These are phyloP conservation scores for Whalleya microplaca DNA, from an alignment of 2,329 filamentous ascomycete genomes.

Conservation along the genomic window DNA sequence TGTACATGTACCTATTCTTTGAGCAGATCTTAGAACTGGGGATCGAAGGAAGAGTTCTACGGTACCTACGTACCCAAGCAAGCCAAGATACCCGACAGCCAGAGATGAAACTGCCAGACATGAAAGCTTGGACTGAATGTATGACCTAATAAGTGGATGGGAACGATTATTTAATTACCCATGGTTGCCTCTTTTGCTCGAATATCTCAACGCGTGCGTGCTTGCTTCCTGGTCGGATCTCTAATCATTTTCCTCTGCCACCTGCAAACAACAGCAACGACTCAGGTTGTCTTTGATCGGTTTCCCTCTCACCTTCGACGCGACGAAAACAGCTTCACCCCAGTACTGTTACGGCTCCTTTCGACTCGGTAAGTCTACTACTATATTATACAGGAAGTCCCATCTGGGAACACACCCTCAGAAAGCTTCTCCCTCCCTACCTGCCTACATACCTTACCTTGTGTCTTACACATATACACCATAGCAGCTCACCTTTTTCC, in stretches of 20 bases:
- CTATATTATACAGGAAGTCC: background rate
- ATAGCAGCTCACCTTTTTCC: background rate
- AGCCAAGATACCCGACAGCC: background rate
- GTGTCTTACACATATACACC: background rate
- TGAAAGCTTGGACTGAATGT: background rate
- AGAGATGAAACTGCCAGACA: background rate
- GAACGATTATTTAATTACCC: slow-evolving; percentile 15
- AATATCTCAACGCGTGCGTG: background rate
- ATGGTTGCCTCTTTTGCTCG: background rate
- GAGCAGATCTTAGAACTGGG: too few species aligned
- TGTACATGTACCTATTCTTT: background rate
- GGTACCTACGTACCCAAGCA: background rate
- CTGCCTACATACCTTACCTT: background rate
- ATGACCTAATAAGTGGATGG: slow-evolving; percentile 16
- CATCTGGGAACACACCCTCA: background rate
- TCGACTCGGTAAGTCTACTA: background rate
- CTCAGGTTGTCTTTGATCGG: background rate
- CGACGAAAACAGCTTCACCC: background rate
- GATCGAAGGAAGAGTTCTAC: too few species aligned
- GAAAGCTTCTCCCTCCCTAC: background rate
- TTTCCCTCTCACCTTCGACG: slow-evolving; percentile 1
- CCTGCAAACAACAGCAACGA: slow-evolving; percentile 11
- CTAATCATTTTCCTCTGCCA: slow-evolving; percentile 6
- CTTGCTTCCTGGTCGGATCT: slow-evolving; percentile 10
- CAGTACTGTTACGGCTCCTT: background rate